Conservation (phyloP, 176 grass and related monocot genomes). For the Pontederia paniculata region DNA sequence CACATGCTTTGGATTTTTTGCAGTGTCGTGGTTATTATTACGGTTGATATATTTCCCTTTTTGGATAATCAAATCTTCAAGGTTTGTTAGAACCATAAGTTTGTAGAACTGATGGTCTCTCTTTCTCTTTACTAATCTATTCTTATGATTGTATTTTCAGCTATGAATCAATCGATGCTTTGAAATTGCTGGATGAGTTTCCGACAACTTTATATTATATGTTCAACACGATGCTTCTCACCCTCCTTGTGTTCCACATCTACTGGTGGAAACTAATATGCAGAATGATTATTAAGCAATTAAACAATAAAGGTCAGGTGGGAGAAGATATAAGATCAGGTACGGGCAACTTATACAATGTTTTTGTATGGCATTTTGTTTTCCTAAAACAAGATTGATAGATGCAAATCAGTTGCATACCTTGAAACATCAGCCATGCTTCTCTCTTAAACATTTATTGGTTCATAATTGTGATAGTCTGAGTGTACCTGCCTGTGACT, state of each 20-base stretch:
- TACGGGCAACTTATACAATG: background rate
- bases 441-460: too few relatives aligned
- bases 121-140: background rate
- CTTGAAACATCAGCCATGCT: too few relatives aligned
- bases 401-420: too few relatives aligned
- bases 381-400: too few relatives aligned
- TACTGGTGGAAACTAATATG: slow-evolving; percentile 99
- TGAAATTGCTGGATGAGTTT: slow-evolving; percentile 40
- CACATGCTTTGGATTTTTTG: slow-evolving; percentile 81
- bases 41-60: slow-evolving; percentile 96
- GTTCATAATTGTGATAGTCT: too few relatives aligned
- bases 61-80: slow-evolving; percentile 96
- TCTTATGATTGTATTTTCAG: slow-evolving; percentile 38
- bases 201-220: slow-evolving; percentile 75
- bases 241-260: slow-evolving; percentile 81
- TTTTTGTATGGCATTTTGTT: too few relatives aligned
- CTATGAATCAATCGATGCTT: slow-evolving; percentile 34
- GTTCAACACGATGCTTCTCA: slow-evolving; percentile 97
- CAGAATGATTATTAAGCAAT: slow-evolving; percentile 81
- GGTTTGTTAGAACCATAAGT: slow-evolving; percentile 33
- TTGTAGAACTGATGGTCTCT: background rate
- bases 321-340: slow-evolving; percentile 16
- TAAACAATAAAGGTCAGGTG: slow-evolving; percentile 68
- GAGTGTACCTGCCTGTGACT: too few relatives aligned
- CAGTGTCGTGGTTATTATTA: slow-evolving; percentile 73